phyloP scores from a whole-genome alignment of 2,329 filamentous ascomycete genomes.

The Fusarium sp. region DNA sequence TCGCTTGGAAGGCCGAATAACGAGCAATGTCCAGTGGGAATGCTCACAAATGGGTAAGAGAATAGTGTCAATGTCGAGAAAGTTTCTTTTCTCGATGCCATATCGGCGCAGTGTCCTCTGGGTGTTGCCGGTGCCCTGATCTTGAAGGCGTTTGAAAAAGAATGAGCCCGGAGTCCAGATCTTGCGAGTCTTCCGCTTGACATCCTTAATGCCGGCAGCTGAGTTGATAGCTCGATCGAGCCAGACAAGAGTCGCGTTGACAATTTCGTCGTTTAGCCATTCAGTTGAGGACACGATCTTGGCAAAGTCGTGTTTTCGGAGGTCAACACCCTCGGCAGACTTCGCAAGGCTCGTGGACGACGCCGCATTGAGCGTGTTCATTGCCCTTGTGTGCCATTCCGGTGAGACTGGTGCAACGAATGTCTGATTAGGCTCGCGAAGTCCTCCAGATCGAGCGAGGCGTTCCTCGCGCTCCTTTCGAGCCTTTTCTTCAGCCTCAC shows the following conservation, averaged over 20 bases:
- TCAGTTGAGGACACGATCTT: constrained; percentile 64
- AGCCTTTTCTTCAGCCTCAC: constrained; percentile 37
- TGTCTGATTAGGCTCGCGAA: constrained; percentile 42
- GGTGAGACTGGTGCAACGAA: constrained; percentile 44
- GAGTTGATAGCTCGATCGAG: constrained; percentile 68
- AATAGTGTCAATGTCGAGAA: constrained; percentile 72
- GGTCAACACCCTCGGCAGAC: constrained; percentile 59
- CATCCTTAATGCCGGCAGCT: constrained; percentile 60
- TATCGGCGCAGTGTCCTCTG: constrained; percentile 65
- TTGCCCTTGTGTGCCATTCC: constrained; percentile 41
- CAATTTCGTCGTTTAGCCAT: constrained; percentile 82
- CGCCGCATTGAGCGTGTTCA: constrained; percentile 48
- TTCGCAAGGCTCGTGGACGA: constrained; percentile 51
- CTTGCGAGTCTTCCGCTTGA: constrained; percentile 60
- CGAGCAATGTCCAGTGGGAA: constrained; percentile 76
- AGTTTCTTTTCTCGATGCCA: constrained; percentile 66
- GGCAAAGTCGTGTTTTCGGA: constrained; percentile 68
- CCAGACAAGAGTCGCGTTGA: constrained; percentile 72
- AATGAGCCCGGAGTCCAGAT: constrained; percentile 72
- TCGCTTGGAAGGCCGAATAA: constrained; percentile 68
- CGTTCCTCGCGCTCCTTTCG: constrained; percentile 40
- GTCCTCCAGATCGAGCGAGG: constrained; percentile 44
- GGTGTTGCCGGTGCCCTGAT: constrained; percentile 57
- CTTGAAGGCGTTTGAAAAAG: constrained; percentile 67
- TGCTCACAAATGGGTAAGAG: constrained; percentile 74